Base-by-base conservation (phyloP, 805 yeast species). In the Yarrowia phangngaensis region DNA sequence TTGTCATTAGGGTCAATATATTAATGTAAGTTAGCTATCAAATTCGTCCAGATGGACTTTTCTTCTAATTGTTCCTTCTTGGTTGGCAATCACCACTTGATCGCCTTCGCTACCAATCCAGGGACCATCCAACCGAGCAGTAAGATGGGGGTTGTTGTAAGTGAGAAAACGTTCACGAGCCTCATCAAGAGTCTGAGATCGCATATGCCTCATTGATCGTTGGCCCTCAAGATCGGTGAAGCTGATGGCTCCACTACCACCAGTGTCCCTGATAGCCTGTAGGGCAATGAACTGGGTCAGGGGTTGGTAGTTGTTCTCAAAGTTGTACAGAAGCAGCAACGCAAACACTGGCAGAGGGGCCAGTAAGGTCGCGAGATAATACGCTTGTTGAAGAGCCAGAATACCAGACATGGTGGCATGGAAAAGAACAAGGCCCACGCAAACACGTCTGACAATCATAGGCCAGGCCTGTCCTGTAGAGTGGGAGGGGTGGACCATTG, bases 401-500 rank as follows among this genome's bases (percentile, higher is more conserved):
- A 94, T 80, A 3, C 97, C 97, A 0, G 90, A 87, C 85, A 89
- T 88, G 9, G 95, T 87, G 52, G 90, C 66, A 61, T 92, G 98
- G 64, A 90, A 88, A 12, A 90, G 70, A 24, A 84, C 65, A 19
- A 90, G 66, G 0, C 97, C 97, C 51, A 87, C 61, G 50, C 84
- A 78, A 1, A 89, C 78, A 56, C 98, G 73, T 57, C 95, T 73
- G 60, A 84, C 83, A 2, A 90, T 80, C 40, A 88, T 70, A 0
- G 96, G 95, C 97, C 97, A 90, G 1, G 90, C 94, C 61, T 84
- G 84, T 1, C 97, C 98, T 0, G 96, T 92, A 0, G 96, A 88
- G 66, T 92, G 97, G 28, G 94, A 96, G 8, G 95, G 89, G 64
- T 92, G 97, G 23, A 87, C 88, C 69, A 92, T 82, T 0, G 95